Evolutionary conservation across 331 rosid species (phyloP).

Genomic region (Erythrophleum ivorense): DNA sequence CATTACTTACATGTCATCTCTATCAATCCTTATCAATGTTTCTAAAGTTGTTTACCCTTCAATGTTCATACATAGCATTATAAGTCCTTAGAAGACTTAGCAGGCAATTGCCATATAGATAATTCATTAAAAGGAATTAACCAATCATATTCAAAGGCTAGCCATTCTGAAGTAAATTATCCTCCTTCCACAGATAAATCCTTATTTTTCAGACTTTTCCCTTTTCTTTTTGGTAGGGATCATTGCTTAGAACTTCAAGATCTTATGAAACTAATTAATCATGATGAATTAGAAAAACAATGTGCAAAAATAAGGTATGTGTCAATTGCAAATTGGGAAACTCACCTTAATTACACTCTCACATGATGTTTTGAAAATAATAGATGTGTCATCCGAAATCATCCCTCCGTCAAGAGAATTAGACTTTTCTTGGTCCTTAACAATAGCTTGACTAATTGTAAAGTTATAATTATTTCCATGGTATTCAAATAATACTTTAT

Average conservation of each 20-base stretch:
- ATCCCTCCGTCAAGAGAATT: conserved; percentile 75
- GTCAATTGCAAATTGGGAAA: not conserved
- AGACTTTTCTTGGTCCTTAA: conserved; percentile 72
- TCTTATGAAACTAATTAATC: not conserved
- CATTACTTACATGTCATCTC: not conserved
- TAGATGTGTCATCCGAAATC: conserved; percentile 76
- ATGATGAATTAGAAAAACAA: not conserved
- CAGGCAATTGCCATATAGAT: not conserved
- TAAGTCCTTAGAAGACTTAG: not conserved
- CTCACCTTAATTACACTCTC: conserved; percentile 88
- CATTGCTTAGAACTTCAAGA: not conserved
- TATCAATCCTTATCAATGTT: not conserved
- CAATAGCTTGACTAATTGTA: conserved; percentile 67
- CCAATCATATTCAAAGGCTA: not conserved
- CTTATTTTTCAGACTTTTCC: not conserved
- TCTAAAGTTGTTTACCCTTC: not conserved
- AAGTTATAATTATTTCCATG: conserved; percentile 79
- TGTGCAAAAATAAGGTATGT: not conserved
- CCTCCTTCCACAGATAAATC: conserved; percentile 7
- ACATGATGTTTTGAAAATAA: conserved; percentile 75
- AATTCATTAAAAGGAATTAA: not conserved
- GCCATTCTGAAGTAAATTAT: conserved; percentile 12
- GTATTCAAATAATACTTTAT: conserved; percentile 78
- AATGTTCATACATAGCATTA: not conserved
- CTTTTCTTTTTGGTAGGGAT: not conserved